Evolutionary conservation across 495 filamentous ascomycete species (phyloP), one percentile per base, ranked within the genome.

Genomic region (Evansstolkia leycettana): DNA sequence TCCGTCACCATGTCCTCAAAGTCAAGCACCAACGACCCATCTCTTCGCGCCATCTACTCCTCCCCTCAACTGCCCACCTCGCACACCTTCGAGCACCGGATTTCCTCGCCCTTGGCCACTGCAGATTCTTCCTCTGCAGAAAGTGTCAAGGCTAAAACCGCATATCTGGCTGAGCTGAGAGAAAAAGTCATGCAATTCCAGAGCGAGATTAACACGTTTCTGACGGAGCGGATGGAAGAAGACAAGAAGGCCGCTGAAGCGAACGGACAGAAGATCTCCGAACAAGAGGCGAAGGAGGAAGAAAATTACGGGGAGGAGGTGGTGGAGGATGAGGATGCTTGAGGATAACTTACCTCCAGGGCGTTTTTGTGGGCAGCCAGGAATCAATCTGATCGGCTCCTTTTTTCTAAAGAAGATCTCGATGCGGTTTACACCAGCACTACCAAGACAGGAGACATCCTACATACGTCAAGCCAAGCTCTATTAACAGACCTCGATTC

Each of bases 191-290:
- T 63, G 2, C 45, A 60, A 13, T 48, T 88, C 7, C 90, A 96
- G 45, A 75, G 70, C 12, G 65, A 74, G 11, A 64, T 95, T 49
- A 98, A 98, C 61, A 62, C 57, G 19, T 84, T 87, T 50, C 66
- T 98, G 41, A 98, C 90, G 15, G 57, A 64, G 41, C 73, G 77
- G 26, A 98, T 98, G 89, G 86, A 88, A 36, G 80, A 84, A 43
- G 90, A 94, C 47, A 88, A 85, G 41, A 69, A 64, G 17, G 41
- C 55, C 2, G 58, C 59, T 4, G 54, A 47, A 17, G 48, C 31
- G 8, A 52, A 53, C 18, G 66, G 66, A 17, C 34, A 64, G n/a
- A 54, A 67, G 25, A 48, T 60, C 12, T 70, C 66, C 2, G 70
- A 72, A 20, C 65, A 75, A 37, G 71, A 73, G 44, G 65, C 65